A percentile compares a stretch with the other conserved stretches of the same genome.
These are phyloP conservation scores for Byssochlamys sp. DNA, from an alignment of 2,329 filamentous ascomycete genomes.

Conservation along the genomic window DNA sequence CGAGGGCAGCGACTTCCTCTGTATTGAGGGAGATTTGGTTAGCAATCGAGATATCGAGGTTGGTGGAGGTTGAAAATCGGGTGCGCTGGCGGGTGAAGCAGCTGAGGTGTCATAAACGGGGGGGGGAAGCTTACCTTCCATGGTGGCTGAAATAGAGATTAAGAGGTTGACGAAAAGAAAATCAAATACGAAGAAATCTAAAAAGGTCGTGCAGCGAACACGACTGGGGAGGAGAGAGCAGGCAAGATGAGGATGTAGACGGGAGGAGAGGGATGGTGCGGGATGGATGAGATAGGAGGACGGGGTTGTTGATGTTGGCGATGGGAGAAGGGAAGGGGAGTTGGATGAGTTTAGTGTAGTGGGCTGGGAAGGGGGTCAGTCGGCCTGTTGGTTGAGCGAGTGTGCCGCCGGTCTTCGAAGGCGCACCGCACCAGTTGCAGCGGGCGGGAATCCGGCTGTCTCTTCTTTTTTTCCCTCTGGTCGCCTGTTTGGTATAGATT, in stretches of 20 bases:
- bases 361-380: constrained; percentile 3
- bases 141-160: constrained; percentile 39
- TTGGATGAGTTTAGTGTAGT: constrained; percentile 7
- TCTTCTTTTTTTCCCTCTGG: not conserved
- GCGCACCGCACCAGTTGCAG: not conserved
- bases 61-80: constrained; percentile 8
- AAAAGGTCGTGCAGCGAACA: constrained; percentile 20
- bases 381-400: constrained; percentile 4
- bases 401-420: not conserved
- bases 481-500: too few species aligned
- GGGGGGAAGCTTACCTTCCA: constrained; percentile 53
- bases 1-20: constrained; percentile 99
- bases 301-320: constrained; percentile 20
- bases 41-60: constrained; percentile 19
- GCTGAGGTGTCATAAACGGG: constrained; percentile 24
- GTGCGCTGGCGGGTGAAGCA: constrained; percentile 11
- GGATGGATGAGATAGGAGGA: constrained; percentile 7
- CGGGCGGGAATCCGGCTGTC: not conserved
- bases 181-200: constrained; percentile 29
- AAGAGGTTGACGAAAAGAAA: constrained; percentile 14
- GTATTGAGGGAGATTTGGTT: constrained; percentile 35
- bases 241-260: constrained; percentile 28
- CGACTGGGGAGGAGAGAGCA: constrained; percentile 24
- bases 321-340: constrained; percentile 12
- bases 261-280: constrained; percentile 23